Base-by-base conservation (phyloP, 2,329 filamentous ascomycete genomes). In the Penicillium sp. region DNA sequence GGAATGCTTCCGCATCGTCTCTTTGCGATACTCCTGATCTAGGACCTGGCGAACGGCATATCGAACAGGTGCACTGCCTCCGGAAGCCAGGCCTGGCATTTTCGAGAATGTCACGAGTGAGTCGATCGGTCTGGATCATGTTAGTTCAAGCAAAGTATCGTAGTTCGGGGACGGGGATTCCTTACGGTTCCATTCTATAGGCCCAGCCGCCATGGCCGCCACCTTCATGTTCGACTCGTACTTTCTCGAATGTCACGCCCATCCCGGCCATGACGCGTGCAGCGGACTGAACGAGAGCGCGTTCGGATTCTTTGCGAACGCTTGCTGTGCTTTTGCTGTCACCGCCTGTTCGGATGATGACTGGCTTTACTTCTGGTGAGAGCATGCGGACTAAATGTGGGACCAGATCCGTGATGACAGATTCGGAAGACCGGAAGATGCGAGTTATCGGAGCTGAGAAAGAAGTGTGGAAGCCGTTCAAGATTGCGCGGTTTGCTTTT, bases 101-200 rank as follows among this genome's bases (percentile, higher is more conserved):
- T 74, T 75, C 8, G 70, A 69, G 62, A 90, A 97, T 0, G 82
- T 81, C 1, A 88, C 81, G 0, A 97, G 80, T 7, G 82, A 79
- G 71, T 99, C 94, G n/a, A 99, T 80, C 1, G 84, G 79, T 49
- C 80, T 83, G 54, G 27, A 24, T 9, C 3, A 2, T 50, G 34
- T 62, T 40, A 56, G 56, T 40, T 29, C 51, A 17, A 23, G 30
- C 21, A 43, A 12, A 42, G 1, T 4, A 36, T 9, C 7, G 6
- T 13, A n/a, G 6, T 12, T n/a, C 21, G 2, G 7, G 6, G n/a
- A 3, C 15, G 21, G n/a, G 8, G 42, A 10, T 53, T 17, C 86
- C 88, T 80, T 77, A 92, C 82, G 94, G 94, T 66, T 97, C 93
- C 90, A 99, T 92, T 46, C 94, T 85, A 72, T 96, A 97, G 7